Evolutionary conservation across 108 stramenopile genomes (phyloP).

Genomic region (Fragilaria crotonensis): DNA sequence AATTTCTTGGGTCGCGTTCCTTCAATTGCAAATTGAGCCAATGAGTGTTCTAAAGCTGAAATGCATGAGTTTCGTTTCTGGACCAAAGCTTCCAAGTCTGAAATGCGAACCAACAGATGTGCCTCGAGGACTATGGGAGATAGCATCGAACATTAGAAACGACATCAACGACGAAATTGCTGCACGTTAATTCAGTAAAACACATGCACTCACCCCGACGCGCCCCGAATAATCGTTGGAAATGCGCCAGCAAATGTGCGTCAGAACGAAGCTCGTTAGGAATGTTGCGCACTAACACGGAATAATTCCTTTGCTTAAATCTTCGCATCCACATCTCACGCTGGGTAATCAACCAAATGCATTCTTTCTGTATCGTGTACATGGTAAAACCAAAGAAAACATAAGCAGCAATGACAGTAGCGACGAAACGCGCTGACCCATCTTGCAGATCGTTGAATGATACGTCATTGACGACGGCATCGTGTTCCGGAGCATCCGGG

Average conservation of each 20-base stretch:
- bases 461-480: not conserved
- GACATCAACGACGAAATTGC: too few species aligned
- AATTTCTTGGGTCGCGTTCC: not conserved
- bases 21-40: not conserved
- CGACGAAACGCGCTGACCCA: conserved; percentile 20
- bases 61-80: not conserved
- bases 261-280: conserved; percentile 32
- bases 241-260: conserved; percentile 29
- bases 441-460: conserved; percentile 5
- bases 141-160: too few species aligned
- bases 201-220: not conserved
- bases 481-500: not conserved
- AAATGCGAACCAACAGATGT: not conserved
- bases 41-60: not conserved
- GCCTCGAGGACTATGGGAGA: not conserved
- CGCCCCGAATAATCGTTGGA: conserved; percentile 23
- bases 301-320: conserved; percentile 33
- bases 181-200: too few species aligned
- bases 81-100: not conserved
- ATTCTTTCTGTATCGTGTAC: conserved; percentile 48
- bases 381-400: conserved; percentile 59
- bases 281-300: conserved; percentile 41
- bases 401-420: conserved; percentile 53
- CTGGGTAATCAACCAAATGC: conserved; percentile 48
- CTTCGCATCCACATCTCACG: conserved; percentile 38